phyloP scores from a whole-genome alignment of 768 basidiomycete species.

The Leccinum variicolor region DNA sequence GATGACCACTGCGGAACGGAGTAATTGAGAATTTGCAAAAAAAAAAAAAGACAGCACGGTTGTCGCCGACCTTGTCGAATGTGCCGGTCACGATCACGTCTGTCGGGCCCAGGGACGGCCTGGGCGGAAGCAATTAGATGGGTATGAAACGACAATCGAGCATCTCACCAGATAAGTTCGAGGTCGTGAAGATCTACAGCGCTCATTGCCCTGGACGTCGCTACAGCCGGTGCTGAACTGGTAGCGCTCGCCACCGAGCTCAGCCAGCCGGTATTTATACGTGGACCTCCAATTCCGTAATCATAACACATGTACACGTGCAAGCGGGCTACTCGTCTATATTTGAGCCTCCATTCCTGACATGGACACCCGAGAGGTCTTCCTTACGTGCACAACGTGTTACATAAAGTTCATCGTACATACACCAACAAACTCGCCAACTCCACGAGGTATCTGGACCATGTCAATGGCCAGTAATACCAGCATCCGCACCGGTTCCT shows the following conservation, averaged over 20 bases:
- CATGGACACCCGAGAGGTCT: not conserved
- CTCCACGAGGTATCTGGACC: slow-evolving; percentile 11
- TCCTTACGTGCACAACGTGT: slow-evolving; percentile 16
- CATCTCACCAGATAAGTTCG: slow-evolving; percentile 48
- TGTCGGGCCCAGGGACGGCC: slow-evolving; percentile 56
- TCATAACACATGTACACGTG: slow-evolving; percentile 21
- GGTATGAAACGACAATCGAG: slow-evolving; percentile 1
- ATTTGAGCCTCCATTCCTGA: not conserved
- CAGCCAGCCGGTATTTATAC: slow-evolving; percentile 22
- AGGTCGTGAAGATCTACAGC: slow-evolving; percentile 46
- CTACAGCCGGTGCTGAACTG: slow-evolving; percentile 20
- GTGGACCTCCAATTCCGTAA: slow-evolving; percentile 17
- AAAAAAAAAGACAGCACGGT: not conserved
- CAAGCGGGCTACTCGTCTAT: not conserved
- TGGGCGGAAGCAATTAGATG: slow-evolving; percentile 25
- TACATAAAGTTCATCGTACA: not conserved
- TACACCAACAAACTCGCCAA: slow-evolving; percentile 5
- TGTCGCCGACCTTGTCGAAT: slow-evolving; percentile 64
- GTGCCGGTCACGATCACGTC: slow-evolving; percentile 71
- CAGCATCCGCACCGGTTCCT: slow-evolving; percentile 25
- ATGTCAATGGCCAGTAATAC: slow-evolving; percentile 1
- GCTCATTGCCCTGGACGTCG: slow-evolving; percentile 28
- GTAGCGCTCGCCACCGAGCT: not conserved
- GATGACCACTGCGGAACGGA: slow-evolving; percentile 50
- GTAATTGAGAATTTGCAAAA: slow-evolving; percentile 1